Conservation (phyloP, 2,329 filamentous ascomycete genomes). For the Colletotrichum cordylinicola region DNA sequence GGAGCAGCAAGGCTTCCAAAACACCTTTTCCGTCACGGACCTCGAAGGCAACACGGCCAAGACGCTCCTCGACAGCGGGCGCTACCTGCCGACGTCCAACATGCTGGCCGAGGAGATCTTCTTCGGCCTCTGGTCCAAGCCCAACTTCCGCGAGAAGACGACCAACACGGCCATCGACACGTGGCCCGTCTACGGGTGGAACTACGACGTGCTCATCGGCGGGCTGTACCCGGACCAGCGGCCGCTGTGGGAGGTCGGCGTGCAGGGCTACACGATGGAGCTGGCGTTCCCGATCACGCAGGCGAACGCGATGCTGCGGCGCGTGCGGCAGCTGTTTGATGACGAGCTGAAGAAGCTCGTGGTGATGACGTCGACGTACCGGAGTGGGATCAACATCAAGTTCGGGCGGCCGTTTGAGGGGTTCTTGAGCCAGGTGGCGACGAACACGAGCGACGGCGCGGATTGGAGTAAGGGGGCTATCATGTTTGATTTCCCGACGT, state of each 20-base stretch:
- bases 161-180: conserved; percentile 45
- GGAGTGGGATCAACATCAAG: conserved; percentile 59
- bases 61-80: conserved; percentile 51
- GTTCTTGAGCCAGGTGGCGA: conserved; percentile 54
- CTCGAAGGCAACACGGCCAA: conserved; percentile 46
- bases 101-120: conserved; percentile 54
- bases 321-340: conserved; percentile 54
- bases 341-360: conserved; percentile 47
- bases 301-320: conserved; percentile 54
- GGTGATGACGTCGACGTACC: conserved; percentile 55
- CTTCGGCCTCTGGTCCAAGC: conserved; percentile 53
- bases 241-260: conserved; percentile 55
- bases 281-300: conserved; percentile 56
- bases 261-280: conserved; percentile 55
- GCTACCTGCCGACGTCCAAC: conserved; percentile 52
- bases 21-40: conserved; percentile 54
- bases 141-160: conserved; percentile 58
- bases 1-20: conserved; percentile 54
- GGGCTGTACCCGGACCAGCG: conserved; percentile 53
- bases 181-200: conserved; percentile 59
- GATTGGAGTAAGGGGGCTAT: conserved; percentile 57
- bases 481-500: conserved; percentile 60
- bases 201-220: conserved; percentile 59
- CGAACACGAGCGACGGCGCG: conserved; percentile 50
- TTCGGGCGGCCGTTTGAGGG: conserved; percentile 55